phyloP scores from a whole-genome alignment of 2,329 filamentous ascomycete genomes.

The Didymellaceae sp. region DNA sequence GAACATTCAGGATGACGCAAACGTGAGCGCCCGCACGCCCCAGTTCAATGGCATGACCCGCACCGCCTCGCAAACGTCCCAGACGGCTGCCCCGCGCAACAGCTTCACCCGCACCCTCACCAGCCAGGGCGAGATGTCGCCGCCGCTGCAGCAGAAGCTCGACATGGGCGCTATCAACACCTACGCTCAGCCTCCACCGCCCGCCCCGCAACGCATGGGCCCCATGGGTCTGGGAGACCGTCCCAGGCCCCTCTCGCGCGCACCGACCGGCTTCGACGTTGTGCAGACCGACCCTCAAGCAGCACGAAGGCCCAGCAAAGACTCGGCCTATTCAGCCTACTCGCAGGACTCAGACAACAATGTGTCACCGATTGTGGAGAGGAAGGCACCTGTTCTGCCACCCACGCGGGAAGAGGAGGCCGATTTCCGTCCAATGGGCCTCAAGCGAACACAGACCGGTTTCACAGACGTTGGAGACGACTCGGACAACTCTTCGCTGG shows the following conservation, averaged over 20 bases:
- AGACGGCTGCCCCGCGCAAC: constrained; percentile 33
- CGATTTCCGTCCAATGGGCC: constrained; percentile 61
- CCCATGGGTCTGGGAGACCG: constrained; percentile 46
- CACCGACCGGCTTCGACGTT: constrained; percentile 45
- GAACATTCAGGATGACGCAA: constrained; percentile 38
- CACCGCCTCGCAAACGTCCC: constrained; percentile 33
- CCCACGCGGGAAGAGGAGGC: constrained; percentile 49
- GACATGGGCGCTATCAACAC: constrained; percentile 46
- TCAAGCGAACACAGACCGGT: constrained; percentile 67
- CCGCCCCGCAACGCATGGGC: constrained; percentile 37
- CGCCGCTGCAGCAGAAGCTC: constrained; percentile 46
- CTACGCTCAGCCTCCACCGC: constrained; percentile 36
- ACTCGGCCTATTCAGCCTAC: constrained; percentile 42
- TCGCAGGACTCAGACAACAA: constrained; percentile 33
- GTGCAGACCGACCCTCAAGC: constrained; percentile 20
- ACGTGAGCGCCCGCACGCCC: constrained; percentile 33
- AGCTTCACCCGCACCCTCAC: constrained; percentile 45
- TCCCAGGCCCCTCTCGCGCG: constrained; percentile 37
- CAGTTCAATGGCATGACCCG: constrained; percentile 34
- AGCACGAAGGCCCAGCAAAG: constrained; percentile 36
- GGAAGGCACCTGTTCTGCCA: constrained; percentile 35
- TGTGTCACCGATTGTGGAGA: constrained; percentile 30
- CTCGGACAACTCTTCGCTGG: constrained; percentile 23
- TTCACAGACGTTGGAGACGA: constrained; percentile 35
- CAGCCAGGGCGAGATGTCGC: constrained; percentile 45